Evolutionary conservation across 768 basidiomycete genomes (phyloP), one percentile per base, ranked within the genome.

Genomic region (Suillus hirtellus): DNA sequence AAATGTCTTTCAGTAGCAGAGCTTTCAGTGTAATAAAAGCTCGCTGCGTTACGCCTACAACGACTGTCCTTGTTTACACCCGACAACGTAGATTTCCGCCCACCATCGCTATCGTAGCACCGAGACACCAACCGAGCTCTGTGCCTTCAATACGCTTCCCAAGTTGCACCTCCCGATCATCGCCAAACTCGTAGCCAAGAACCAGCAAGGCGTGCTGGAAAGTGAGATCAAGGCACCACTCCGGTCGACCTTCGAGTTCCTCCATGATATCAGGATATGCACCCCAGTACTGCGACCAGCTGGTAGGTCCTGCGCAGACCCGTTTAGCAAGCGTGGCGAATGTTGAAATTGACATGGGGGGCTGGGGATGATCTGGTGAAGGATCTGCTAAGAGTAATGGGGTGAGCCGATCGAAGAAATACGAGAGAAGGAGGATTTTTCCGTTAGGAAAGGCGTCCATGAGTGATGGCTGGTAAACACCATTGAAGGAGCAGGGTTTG

Each of bases 401-500:
- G 34, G 82, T 77, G 63, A 96, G 82, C 43, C 97, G 92, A 80
- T 99, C 97, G 79, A 95, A 97, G 79, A 99, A 99, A 82, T 99
- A 99, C 27, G 95, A 97, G 2, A 99, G 83, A n/a, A 96, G 86
- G 34, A 96, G 85, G 65, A 96, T 83, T 70, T 88, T 89, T 63
- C 96, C 96, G 11, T 81, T 77, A 1, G 90, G 86, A 85, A 98
- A 98, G 11, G 93, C 89, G 65, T 96, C 92, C 63, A 91, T 79
- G 31, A 99, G 81, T 15, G 91, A 90, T 2, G 97, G 97, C 74
- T 99, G 97, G 78, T 99, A 99, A 31, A 97, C 94, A 14, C 97
- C 97, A 70, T 93, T 89, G 80, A 99, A 99, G 5, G 96, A 93
- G 74, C 97, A 99, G 0, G 97, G 97, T 70, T 95, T 92, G 65